These are phyloP conservation scores for Debaryomycetaceae sp. DNA, from an alignment of 1,139 yeast species.

Conservation along the genomic window DNA sequence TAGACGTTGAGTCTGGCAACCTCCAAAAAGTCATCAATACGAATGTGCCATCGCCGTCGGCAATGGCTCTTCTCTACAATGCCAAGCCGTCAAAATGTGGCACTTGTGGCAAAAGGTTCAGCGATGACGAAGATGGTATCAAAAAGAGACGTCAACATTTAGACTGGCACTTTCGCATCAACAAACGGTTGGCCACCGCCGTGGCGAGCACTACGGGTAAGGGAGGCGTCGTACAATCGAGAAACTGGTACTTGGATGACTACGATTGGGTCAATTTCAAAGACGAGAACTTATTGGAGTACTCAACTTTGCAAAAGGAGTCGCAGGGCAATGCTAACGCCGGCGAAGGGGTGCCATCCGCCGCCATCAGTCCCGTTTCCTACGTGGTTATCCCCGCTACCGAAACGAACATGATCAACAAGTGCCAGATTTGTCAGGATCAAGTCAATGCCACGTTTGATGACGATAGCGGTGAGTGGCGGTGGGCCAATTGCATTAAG, in stretches of 20 bases:
- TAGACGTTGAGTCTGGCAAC: conserved; percentile 10
- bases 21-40: conserved; percentile 37
- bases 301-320: conserved; percentile 17
- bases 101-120: conserved; percentile 85
- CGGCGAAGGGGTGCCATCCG: conserved; percentile 6
- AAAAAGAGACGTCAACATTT: conserved; percentile 56
- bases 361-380: conserved; percentile 15
- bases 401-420: conserved; percentile 60
- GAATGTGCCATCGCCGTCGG: conserved; percentile 24
- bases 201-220: conserved; percentile 11
- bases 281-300: conserved; percentile 51
- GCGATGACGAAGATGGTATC: conserved; percentile 56
- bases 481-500: conserved; percentile 78
- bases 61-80: conserved; percentile 46
- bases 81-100: conserved; percentile 78
- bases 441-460: conserved; percentile 74
- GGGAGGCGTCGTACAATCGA: conserved; percentile 50
- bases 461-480: conserved; percentile 93
- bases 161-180: conserved; percentile 96
- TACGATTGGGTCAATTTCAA: conserved; percentile 71
- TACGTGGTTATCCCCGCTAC: conserved; percentile 71
- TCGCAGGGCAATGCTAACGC: conserved; percentile 5
- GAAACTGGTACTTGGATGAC: conserved; percentile 80
- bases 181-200: conserved; percentile 57
- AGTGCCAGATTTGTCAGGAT: conserved; percentile 88